Evolutionary conservation across 345 rosid genomes (phyloP).

Genomic region (Populus ilicifolia): DNA sequence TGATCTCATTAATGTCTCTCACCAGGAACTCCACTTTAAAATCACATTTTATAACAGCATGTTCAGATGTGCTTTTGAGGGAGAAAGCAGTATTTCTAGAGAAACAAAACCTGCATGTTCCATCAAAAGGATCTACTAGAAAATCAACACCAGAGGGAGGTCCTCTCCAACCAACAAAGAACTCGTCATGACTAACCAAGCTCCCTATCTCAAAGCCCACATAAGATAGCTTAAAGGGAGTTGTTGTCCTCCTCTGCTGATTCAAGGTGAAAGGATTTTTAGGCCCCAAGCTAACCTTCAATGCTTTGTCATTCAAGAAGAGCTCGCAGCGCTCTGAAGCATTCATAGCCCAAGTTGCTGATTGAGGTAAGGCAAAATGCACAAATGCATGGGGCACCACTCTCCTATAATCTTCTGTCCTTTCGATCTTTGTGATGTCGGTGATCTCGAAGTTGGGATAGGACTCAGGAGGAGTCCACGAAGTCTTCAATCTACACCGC

Average conservation of each 20-base stretch:
- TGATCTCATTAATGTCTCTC: constrained; percentile 56
- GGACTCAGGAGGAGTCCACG: constrained; percentile 83
- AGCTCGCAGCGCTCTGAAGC: constrained; percentile 50
- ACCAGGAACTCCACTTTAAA: constrained; percentile 78
- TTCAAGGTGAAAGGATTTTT: constrained; percentile 58
- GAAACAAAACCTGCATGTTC: constrained; percentile 68
- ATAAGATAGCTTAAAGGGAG: constrained; percentile 54
- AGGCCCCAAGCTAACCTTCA: constrained; percentile 75
- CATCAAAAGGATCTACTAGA: constrained; percentile 82
- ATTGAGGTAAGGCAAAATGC: constrained; percentile 59
- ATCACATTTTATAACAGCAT: constrained; percentile 70
- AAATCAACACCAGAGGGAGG: constrained; percentile 56
- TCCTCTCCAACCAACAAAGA: constrained; percentile 66
- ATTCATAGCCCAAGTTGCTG: constrained; percentile 43
- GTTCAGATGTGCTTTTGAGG: constrained; percentile 40
- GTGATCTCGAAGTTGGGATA: constrained; percentile 56
- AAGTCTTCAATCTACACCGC: constrained; percentile 78
- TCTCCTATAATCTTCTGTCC: constrained; percentile 39
- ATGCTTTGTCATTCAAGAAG: constrained; percentile 32
- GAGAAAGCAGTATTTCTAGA: constrained; percentile 58
- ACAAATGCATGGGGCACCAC: constrained; percentile 88
- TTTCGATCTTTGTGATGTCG: constrained; percentile 21
- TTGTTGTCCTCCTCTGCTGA: constrained; percentile 54
- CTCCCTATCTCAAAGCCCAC: constrained; percentile 63
- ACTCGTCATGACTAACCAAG: constrained; percentile 45